phyloP scores from a whole-genome alignment of 2,329 filamentous ascomycete species.

The Conoideocrella luteorostrata region DNA sequence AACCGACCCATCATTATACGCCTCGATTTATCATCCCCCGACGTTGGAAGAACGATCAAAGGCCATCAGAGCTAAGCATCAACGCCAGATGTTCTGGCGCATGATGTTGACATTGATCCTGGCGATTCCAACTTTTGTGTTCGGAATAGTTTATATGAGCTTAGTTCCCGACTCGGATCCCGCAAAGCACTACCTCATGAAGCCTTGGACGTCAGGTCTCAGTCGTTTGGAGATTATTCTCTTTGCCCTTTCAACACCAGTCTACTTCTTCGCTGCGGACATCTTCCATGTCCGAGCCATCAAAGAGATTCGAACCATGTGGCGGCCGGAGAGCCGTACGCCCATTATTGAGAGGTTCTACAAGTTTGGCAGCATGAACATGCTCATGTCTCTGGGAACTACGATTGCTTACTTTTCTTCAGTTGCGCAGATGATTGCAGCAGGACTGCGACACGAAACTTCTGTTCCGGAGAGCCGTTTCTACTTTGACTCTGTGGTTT shows the following conservation, averaged over 20 bases:
- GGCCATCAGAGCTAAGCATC: conserved; percentile 64
- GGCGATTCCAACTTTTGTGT: conserved; percentile 75
- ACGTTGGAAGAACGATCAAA: conserved; percentile 78
- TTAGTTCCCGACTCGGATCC: conserved; percentile 56
- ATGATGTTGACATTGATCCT: conserved; percentile 61
- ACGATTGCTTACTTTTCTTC: conserved; percentile 83
- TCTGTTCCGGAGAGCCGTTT: conserved; percentile 42
- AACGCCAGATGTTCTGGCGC: conserved; percentile 61
- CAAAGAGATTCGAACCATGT: conserved; percentile 72
- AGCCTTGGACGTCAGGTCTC: conserved; percentile 64
- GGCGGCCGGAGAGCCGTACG: conserved; percentile 67
- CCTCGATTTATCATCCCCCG: conserved; percentile 70
- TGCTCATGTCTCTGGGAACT: conserved; percentile 83
- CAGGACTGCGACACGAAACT: conserved; percentile 39
- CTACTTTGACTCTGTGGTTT: conserved; percentile 92
- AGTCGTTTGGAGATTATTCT: conserved; percentile 73
- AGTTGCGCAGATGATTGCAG: conserved; percentile 66
- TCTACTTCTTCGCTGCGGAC: conserved; percentile 83
- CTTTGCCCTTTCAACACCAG: conserved; percentile 73
- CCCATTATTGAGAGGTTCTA: conserved; percentile 72
- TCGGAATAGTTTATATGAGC: conserved; percentile 89
- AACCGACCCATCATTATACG: conserved; percentile 58
- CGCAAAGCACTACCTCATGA: conserved; percentile 60
- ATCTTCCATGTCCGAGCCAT: conserved; percentile 74
- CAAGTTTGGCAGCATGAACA: conserved; percentile 95